These are phyloP conservation scores for Termitomyces sp. DNA, from an alignment of 768 basidiomycete genomes.

Conservation along the genomic window DNA sequence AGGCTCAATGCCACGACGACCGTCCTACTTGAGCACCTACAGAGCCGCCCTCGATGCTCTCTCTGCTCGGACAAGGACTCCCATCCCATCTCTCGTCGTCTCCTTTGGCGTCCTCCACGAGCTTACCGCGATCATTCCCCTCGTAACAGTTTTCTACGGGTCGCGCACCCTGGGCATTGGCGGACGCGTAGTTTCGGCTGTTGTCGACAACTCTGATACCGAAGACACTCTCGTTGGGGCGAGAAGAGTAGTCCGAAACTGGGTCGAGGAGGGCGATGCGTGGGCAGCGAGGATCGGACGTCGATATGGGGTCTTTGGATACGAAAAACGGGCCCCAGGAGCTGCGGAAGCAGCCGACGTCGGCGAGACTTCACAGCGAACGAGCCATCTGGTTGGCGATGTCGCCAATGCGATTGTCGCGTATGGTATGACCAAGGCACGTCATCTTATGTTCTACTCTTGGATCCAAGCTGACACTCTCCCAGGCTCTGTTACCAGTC, in stretches of 20 bases:
- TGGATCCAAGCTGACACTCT: not conserved
- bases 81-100: constrained; percentile 66
- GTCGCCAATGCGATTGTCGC: constrained; percentile 80
- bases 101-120: constrained; percentile 87
- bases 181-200: constrained; percentile 46
- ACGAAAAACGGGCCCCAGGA: constrained; percentile 43
- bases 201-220: constrained; percentile 16
- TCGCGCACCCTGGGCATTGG: constrained; percentile 67
- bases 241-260: constrained; percentile 37
- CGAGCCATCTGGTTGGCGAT: constrained; percentile 57
- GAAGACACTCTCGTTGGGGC: constrained; percentile 36
- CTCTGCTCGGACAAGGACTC: constrained; percentile 66
- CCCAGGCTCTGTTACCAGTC: constrained; percentile 66
- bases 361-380: constrained; percentile 17
- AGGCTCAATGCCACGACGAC: not conserved
- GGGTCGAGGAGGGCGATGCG: constrained; percentile 74
- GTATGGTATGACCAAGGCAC: constrained; percentile 75
- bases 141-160: constrained; percentile 67
- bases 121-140: constrained; percentile 71
- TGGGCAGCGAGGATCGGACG: constrained; percentile 68
- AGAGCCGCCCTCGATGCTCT: constrained; percentile 50
- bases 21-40: constrained; percentile 39
- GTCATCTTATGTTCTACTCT: not conserved
- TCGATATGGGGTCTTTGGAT: constrained; percentile 79
- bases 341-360: constrained; percentile 18